A percentile compares a stretch with the other conserved stretches of the same genome.
Conservation (phyloP, 192 early-diverging fungal species). For the Endogone sp. region DNA sequence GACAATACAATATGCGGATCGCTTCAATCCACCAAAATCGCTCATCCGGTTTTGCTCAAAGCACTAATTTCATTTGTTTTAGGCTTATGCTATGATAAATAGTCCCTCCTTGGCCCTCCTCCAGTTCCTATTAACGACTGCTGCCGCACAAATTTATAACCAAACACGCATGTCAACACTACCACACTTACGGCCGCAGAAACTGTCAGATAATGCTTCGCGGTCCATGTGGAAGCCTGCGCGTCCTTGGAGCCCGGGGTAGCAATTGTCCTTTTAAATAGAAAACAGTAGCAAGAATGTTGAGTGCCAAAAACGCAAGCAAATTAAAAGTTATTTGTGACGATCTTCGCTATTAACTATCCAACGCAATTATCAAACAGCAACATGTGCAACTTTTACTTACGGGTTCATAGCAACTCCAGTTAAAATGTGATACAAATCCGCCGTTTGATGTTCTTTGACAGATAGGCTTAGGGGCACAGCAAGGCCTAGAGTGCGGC, state of each 20-base stretch:
- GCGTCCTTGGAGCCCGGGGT: conserved; percentile 30
- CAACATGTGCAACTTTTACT: conserved; percentile 19
- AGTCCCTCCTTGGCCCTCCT: not conserved
- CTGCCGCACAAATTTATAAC: conserved; percentile 32
- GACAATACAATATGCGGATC: too few relatives aligned
- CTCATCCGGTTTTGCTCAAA: too few relatives aligned
- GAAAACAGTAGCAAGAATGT: not conserved
- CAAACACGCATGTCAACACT: conserved; percentile 20
- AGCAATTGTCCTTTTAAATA: conserved; percentile 15
- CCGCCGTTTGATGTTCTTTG: conserved; percentile 78
- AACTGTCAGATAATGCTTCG: conserved; percentile 17
- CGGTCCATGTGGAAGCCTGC: conserved; percentile 19
- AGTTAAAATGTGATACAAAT: conserved; percentile 83
- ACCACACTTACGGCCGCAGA: conserved; percentile 23
- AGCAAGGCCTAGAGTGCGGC: conserved; percentile 76
- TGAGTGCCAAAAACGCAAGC: too few relatives aligned
- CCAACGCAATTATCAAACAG: conserved; percentile 4
- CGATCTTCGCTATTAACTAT: too few relatives aligned
- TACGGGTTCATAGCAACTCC: conserved; percentile 82
- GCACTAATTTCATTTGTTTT: too few relatives aligned
- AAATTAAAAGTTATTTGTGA: not conserved
- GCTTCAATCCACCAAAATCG: too few relatives aligned
- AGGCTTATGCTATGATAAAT: too few relatives aligned
- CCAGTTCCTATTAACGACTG: not conserved
- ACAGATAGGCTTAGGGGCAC: conserved; percentile 92